phyloP scores from a whole-genome alignment of 768 basidiomycete genomes.

The Fomitopsis pulvina region DNA sequence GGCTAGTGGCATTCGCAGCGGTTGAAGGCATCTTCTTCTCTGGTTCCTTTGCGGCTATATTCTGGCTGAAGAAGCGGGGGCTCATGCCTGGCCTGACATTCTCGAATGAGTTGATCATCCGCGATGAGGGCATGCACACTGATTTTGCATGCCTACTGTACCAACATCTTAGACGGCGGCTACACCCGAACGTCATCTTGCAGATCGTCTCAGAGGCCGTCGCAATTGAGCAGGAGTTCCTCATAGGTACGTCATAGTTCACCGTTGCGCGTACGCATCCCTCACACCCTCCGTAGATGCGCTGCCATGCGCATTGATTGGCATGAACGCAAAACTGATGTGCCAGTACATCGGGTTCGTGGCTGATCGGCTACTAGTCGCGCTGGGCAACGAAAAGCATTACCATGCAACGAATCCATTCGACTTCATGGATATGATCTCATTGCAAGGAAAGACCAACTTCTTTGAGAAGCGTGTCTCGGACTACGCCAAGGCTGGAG shows the following conservation, averaged over 20 bases:
- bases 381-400: constrained; percentile 75
- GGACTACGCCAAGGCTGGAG: constrained; percentile 66
- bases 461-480: constrained; percentile 96
- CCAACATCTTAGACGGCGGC: constrained; percentile 70
- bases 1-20: constrained; percentile 88
- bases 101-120: constrained; percentile 93
- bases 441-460: constrained; percentile 93
- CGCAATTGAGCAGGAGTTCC: constrained; percentile 78
- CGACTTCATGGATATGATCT: constrained; percentile 95
- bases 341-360: constrained; percentile 89
- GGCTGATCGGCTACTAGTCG: constrained; percentile 79
- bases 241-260: constrained; percentile 49
- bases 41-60: constrained; percentile 88
- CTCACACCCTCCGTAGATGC: constrained; percentile 47
- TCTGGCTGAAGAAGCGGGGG: constrained; percentile 96
- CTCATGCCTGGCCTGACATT: constrained; percentile 97
- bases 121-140: constrained; percentile 95
- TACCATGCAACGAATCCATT: constrained; percentile 80
- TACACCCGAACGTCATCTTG: constrained; percentile 71
- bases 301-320: constrained; percentile 78
- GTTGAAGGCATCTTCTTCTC: constrained; percentile 98
- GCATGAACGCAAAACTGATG: constrained; percentile 91
- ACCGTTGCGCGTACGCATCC: background rate
- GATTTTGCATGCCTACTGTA: constrained; percentile 93
- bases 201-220: constrained; percentile 80